Conservation (phyloP, 129 eudicot genomes). For the Gnaphalium uliginosum region DNA sequence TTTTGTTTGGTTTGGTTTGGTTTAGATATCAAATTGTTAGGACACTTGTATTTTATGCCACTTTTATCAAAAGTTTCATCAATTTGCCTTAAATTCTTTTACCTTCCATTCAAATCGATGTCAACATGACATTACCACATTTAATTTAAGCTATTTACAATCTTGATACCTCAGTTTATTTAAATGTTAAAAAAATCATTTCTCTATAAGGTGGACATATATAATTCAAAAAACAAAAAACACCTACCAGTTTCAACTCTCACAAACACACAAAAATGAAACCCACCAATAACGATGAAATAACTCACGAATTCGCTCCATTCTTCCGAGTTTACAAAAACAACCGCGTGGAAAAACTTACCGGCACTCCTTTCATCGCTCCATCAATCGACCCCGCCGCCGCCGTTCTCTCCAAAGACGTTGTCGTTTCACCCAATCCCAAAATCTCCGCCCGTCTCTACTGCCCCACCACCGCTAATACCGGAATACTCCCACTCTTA, state of each 20-base stretch:
- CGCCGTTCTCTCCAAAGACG: constrained; percentile 50
- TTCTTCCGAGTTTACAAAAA: constrained; percentile 42
- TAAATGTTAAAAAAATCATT: no score
- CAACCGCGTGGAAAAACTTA: constrained; percentile 38
- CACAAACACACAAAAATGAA: neutral
- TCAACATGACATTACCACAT: no score
- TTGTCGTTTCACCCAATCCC: constrained; percentile 34
- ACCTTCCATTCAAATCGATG: no score
- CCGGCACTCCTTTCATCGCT: constrained; percentile 30
- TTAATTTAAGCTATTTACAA: no score
- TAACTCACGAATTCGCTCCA: constrained; percentile 22
- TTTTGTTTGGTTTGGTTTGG: no score
- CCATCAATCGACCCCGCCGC: constrained; percentile 32
- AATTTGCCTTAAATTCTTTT: no score
- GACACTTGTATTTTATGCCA: no score
- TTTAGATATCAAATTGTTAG: no score
- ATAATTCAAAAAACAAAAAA: no score
- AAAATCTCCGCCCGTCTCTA: constrained; percentile 46
- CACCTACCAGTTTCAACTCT: neutral
- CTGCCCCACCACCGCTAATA: constrained; percentile 30
- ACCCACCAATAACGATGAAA: neutral
- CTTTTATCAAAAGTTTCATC: no score
- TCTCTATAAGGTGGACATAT: no score
- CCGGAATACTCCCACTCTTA: constrained; percentile 48
- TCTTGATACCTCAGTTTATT: no score